Conservation (phyloP, 768 basidiomycete genomes). For the Boletus sp. region DNA sequence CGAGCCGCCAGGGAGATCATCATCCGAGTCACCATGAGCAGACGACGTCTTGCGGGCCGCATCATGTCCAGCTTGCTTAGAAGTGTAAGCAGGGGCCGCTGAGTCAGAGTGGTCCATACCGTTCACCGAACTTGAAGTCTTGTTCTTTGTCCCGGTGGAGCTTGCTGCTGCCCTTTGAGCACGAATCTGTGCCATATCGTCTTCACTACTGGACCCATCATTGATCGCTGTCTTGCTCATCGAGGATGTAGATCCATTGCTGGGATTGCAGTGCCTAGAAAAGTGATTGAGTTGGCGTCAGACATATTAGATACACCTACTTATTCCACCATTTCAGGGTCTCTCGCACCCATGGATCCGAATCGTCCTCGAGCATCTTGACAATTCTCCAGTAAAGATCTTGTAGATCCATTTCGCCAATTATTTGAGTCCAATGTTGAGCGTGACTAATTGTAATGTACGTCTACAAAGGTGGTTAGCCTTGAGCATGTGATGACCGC, state of each 20-base stretch:
- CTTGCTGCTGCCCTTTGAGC: not conserved
- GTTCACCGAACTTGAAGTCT: not conserved
- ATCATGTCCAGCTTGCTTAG: too few species aligned
- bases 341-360: not conserved
- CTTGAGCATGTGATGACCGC: not conserved
- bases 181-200: not conserved
- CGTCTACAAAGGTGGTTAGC: not conserved
- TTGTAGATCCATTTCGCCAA: not conserved
- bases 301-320: not conserved
- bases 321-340: conserved; percentile 4
- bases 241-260: not conserved
- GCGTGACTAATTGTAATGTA: conserved; percentile 2
- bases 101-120: not conserved
- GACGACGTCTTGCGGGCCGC: too few species aligned
- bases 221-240: not conserved
- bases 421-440: not conserved
- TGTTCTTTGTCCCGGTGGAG: not conserved
- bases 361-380: not conserved
- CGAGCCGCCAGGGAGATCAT: too few species aligned
- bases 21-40: not conserved
- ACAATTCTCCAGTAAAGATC: not conserved
- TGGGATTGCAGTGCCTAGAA: not conserved
- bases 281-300: not conserved
- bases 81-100: too few species aligned
- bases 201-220: not conserved